Evolutionary conservation across 1,284 basidiomycete species (phyloP), one percentile per base, ranked within the genome.

Genomic region (Ceratobasidium sp.): DNA sequence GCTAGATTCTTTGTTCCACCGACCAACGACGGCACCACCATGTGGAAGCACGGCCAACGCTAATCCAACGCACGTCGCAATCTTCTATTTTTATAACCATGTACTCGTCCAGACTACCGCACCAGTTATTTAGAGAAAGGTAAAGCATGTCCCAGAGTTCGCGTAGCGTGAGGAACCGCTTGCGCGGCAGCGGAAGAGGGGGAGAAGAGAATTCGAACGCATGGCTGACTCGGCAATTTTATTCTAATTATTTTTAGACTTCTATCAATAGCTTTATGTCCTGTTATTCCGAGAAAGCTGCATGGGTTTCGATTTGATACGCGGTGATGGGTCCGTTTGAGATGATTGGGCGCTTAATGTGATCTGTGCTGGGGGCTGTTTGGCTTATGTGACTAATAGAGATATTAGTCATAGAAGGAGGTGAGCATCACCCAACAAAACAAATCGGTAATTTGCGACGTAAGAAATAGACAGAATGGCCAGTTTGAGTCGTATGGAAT

Each of bases 201-300:
- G 71, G 61, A 64, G 71, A 75, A 63, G 58, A 46, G 60, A 64
- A 75, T 40, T 58, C n/a, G 71, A 61, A 33, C 71, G 71, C 71
- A 75, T 75, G 71, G 71, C 64, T 61, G 42, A 44, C 28, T 42
- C 46, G 46, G 56, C 33, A 23, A 44, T 64, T 42, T 63, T 75
- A 49, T 39, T 60, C 60, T 18, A 33, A 23, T 73, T 61, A 73
- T 73, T 73, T 73, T 61, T 73, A 61, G 56, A 23, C 39, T 12
- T 42, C 53, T 39, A 73, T 61, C 12, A 49, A 61, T 61, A 71
- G 69, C 1, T 28, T 39, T 56, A 18, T 20, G n/a, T n/a, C 7
- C 26, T 67, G 26, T 46, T 42, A 18, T 67, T 44, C 64, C 42
- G 28, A 23, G n/a, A 18, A 46, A 28, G 26, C 13, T 44, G 42